phyloP scores from a whole-genome alignment of 2,329 filamentous ascomycete genomes.

The Neophaeococcomyces aloes region DNA sequence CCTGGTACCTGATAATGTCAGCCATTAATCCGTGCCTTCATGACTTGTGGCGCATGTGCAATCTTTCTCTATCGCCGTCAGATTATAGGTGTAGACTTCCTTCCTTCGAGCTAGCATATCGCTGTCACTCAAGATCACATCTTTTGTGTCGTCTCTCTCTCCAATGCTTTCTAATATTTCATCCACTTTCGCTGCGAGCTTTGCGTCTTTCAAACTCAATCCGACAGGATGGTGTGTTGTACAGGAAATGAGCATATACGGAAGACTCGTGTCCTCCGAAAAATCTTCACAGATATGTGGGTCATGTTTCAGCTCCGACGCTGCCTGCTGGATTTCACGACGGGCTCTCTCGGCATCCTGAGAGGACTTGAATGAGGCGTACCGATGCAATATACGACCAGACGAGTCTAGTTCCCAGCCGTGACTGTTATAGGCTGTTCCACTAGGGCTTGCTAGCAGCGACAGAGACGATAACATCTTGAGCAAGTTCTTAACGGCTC shows the following conservation, averaged over 20 bases:
- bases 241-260: too few relatives aligned
- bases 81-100: too few relatives aligned
- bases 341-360: slow-evolving; percentile 8
- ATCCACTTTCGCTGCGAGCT: slow-evolving; percentile 14
- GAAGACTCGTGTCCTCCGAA: slow-evolving; percentile 11
- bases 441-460: too few relatives aligned
- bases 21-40: too few relatives aligned
- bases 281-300: slow-evolving; percentile 15
- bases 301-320: slow-evolving; percentile 19
- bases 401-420: slow-evolving; percentile 17
- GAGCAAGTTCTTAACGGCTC: slow-evolving; percentile 3
- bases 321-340: slow-evolving; percentile 10
- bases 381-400: slow-evolving; percentile 18
- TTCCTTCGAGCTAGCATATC: slow-evolving; percentile 3
- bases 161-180: slow-evolving; percentile 4
- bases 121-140: too few relatives aligned
- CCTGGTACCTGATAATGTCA: too few relatives aligned
- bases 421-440: not conserved
- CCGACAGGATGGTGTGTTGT: slow-evolving; percentile 21
- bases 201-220: slow-evolving; percentile 18
- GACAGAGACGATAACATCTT: not conserved
- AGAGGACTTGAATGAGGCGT: slow-evolving; percentile 9
- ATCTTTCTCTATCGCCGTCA: too few relatives aligned
- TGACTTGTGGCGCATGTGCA: too few relatives aligned
- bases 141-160: not conserved